Evolutionary conservation across 2,329 filamentous ascomycete species (phyloP), one percentile per base, ranked within the genome.

Genomic region (Colletotrichum musae): DNA sequence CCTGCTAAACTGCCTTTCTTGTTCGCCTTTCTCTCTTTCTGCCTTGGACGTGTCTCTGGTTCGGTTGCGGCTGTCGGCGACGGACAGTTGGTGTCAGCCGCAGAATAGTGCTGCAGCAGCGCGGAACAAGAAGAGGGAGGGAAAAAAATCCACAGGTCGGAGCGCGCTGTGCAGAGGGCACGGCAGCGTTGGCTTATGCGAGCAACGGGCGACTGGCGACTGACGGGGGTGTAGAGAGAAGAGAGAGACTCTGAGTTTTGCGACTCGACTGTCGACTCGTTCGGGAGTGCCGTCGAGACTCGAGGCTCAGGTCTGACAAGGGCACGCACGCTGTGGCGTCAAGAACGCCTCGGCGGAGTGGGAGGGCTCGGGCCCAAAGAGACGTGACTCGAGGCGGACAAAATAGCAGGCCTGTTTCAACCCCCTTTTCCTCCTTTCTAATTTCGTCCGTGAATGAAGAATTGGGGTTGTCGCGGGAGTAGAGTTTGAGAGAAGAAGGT

Each of bases 291-390:
- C 59, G 64, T 59, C 56, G 39, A 64, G 64, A 41, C 41, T 69
- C 56, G 54, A 69, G 56, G 48, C 41, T 57, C 50, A 52, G 56
- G 65, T 60, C 59, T 56, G 54, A 59, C 66, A 62, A 58, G 66
- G 67, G 58, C 57, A 62, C 60, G 58, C 57, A 62, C 60, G 70
- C 72, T 70, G 70, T 60, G 59, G 72, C 72, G 72, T 64, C 36
- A 64, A 70, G 62, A 65, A 73, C 73, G 72, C 73, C 73, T 72
- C 61, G 64, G 68, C 67, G 73, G 21, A 41, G 62, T 60, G 56
- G 48, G 60, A 61, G 70, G 70, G 70, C 70, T 70, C 61, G 53
- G 66, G 70, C 70, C 70, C 70, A 66, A 59, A 48, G 53, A 66
- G 57, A 62, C 70, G 60, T 68, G 68, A 54, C 65, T 68, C 64